These are phyloP conservation scores for Neonothopanus nambi DNA, from an alignment of 1,284 basidiomycete species.

Conservation along the genomic window DNA sequence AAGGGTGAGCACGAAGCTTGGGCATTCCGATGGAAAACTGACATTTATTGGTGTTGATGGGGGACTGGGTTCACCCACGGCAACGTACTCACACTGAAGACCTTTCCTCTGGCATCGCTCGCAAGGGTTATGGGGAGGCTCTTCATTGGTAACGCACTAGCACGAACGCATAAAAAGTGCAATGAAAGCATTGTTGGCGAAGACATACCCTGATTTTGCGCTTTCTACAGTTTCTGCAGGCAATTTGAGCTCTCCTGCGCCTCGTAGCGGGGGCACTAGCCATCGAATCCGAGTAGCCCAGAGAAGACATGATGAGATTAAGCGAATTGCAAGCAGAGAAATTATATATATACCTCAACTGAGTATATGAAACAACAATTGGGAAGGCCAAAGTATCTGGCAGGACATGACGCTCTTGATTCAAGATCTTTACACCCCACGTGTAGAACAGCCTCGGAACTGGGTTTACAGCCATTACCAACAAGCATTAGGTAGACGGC, in stretches of 20 bases:
- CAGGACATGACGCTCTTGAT: slow-evolving; percentile 9
- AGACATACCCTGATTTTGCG: slow-evolving; percentile 51
- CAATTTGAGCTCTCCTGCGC: slow-evolving; percentile 47
- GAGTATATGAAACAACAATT: slow-evolving; percentile 4
- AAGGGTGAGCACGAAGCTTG: too few species aligned
- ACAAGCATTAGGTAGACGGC: neutral
- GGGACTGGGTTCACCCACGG: slow-evolving; percentile 20
- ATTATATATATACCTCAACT: slow-evolving; percentile 8
- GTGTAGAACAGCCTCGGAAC: slow-evolving; percentile 14
- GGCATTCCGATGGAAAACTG: too few species aligned
- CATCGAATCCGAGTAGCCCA: neutral
- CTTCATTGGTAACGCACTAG: slow-evolving; percentile 28
- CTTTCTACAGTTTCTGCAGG: slow-evolving; percentile 51
- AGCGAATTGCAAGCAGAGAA: neutral
- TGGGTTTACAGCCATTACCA: slow-evolving; percentile 8
- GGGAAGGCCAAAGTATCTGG: slow-evolving; percentile 4
- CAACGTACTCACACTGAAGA: slow-evolving; percentile 25
- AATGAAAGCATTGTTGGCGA: neutral
- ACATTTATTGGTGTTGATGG: slow-evolving; percentile 10
- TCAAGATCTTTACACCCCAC: slow-evolving; percentile 12
- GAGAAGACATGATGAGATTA: slow-evolving; percentile 10
- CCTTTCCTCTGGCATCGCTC: slow-evolving; percentile 25
- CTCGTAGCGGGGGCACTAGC: slow-evolving; percentile 19
- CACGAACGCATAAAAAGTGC: slow-evolving; percentile 2
- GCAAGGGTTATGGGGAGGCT: slow-evolving; percentile 21